Base-by-base conservation (phyloP, 2,329 filamentous ascomycete genomes). In the Monosporascus ibericus region DNA sequence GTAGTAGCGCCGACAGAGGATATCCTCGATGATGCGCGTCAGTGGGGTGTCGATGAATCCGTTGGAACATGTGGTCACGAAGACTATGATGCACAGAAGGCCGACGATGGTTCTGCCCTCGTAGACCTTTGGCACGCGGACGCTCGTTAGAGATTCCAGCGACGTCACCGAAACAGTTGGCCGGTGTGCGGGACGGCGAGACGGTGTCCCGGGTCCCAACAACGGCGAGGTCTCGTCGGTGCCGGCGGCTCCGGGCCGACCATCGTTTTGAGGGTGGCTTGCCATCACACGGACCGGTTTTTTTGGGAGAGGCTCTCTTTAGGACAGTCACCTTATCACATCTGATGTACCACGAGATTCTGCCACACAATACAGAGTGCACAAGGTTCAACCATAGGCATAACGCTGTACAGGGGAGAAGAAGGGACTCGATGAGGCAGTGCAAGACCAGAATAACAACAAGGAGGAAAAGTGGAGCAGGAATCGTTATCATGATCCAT, bases 1-100 rank as follows among this genome's bases (percentile, higher is more conserved):
- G 52, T 71, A 71, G 51, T 70, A 65, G 14, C 64, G 49, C 52
- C 68, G 68, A 54, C 71, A 74, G 37, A 72, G 51, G 42, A 70
- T 63, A 57, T 74, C 68, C 52, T 74, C 71, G 27, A 67, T 59
- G 18, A 71, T 55, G 18, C 69, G 66, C 14, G 67, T 63, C 5
- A 59, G 47, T 2, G 71, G 69, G 18, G 73, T 65, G 3, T 44
- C 53, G 52, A 61, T 59, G 20, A 74, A 63, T 3, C 63, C 65
- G 3, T 52, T 58, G 1, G 66, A 60, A 38, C 62, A 64, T 1
- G 62, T 57, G 3, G 65, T 58, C 18, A 71, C 48, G 42, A 73
- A 65, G 9, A 67, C 56, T 3, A 70, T 65, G 20, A 57, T 48
- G 42, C 66, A 65, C 6, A 74, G 56, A 6, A 73, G 55, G 48